A percentile compares a stretch with the other conserved stretches of the same genome.
Evolutionary conservation across 2,329 filamentous ascomycete species (phyloP).

Genomic region (Colletotrichum acutatum): DNA sequence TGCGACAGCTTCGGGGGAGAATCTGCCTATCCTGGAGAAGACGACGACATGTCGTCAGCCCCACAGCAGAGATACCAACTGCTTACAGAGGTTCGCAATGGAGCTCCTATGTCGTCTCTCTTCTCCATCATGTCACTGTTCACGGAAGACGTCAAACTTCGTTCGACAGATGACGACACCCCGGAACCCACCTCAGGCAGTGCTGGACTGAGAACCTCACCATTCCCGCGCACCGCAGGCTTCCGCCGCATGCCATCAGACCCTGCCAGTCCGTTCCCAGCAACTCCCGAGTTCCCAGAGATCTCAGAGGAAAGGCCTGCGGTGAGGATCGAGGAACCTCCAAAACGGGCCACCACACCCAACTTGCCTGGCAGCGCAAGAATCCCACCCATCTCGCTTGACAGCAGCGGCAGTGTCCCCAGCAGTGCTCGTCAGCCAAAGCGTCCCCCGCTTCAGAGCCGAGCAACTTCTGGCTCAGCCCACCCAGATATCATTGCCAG

Average conservation of each 20-base stretch:
- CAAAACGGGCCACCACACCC: conserved; percentile 19
- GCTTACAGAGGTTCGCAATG: conserved; percentile 96
- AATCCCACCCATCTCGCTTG: conserved; percentile 80
- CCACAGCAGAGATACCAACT: conserved; percentile 90
- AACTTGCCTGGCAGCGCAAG: conserved; percentile 47
- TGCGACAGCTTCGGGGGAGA: conserved; percentile 50
- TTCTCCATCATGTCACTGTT: conserved; percentile 98
- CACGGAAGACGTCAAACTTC: conserved; percentile 90
- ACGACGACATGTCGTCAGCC: conserved; percentile 69
- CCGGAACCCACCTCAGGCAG: conserved; percentile 39
- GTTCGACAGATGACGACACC: conserved; percentile 72
- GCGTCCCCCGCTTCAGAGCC: conserved; percentile 55
- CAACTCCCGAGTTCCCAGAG: conserved; percentile 19
- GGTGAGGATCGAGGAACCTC: conserved; percentile 26
- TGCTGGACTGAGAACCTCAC: conserved; percentile 19
- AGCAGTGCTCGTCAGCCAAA: conserved; percentile 34
- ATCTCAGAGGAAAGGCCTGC: conserved; percentile 8
- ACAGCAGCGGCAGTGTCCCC: conserved; percentile 3
- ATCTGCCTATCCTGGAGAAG: conserved; percentile 70
- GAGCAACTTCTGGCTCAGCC: conserved; percentile 74
- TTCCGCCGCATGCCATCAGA: conserved; percentile 33
- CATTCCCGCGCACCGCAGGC: conserved; percentile 24
- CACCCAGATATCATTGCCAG: conserved; percentile 98
- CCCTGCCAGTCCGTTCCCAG: conserved; percentile 34
- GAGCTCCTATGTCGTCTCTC: conserved; percentile 96